Conservation (phyloP, 345 rosid species). For the Eucalyptus shirleyi region DNA sequence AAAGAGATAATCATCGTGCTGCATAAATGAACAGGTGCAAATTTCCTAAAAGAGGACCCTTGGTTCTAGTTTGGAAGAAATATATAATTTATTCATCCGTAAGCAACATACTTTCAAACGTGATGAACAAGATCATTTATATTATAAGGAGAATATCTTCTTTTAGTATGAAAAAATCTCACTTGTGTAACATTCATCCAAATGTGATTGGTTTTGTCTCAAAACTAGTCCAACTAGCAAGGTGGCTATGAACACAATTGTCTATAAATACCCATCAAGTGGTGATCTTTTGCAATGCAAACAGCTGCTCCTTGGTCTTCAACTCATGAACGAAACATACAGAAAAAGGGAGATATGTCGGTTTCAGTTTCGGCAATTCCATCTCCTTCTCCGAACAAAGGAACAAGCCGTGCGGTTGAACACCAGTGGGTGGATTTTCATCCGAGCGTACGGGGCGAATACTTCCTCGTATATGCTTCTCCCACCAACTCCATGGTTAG, state of each 20-base stretch:
- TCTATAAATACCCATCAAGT: background rate
- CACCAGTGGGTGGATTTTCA: conserved; percentile 3
- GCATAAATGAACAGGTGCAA: background rate
- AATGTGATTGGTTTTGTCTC: background rate
- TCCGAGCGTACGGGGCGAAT: conserved; percentile 4
- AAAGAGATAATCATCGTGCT: background rate
- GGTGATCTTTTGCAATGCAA: background rate
- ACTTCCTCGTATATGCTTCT: background rate
- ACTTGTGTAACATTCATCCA: background rate
- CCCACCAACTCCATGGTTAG: background rate
- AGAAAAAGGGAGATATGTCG: background rate
- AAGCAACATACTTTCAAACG: background rate
- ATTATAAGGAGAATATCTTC: background rate
- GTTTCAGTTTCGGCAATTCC: background rate
- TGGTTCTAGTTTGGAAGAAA: background rate
- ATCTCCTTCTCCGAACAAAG: background rate
- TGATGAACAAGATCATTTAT: background rate
- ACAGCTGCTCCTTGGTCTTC: background rate
- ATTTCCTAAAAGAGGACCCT: background rate
- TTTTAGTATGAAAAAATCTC: background rate
- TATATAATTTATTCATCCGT: background rate
- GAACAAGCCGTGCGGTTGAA: background rate
- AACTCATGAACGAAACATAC: background rate
- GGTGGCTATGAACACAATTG: background rate
- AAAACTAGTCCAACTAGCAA: background rate